Evolutionary conservation across 352 stramenopile genomes (phyloP).

Genomic region (Phytophthora parvispora): DNA sequence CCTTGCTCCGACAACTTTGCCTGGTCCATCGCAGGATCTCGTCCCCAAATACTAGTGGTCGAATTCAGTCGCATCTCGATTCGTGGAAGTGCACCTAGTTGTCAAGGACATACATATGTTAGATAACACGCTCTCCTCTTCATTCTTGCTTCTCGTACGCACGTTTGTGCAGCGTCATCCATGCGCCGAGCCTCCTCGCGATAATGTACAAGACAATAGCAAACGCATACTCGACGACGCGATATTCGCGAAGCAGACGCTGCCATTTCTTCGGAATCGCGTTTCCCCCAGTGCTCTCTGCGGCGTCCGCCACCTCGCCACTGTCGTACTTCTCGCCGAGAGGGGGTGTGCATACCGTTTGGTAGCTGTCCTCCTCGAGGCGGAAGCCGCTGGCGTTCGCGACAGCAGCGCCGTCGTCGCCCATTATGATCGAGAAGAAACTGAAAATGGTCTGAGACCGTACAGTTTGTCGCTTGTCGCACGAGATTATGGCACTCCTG

Average conservation of each 20-base stretch:
- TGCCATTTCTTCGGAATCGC: conserved; percentile 20
- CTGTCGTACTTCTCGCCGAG: conserved; percentile 10
- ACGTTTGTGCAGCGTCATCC: conserved; percentile 35
- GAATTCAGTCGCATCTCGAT: conserved; percentile 56
- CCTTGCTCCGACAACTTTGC: conserved; percentile 56
- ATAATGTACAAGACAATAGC: conserved; percentile 38
- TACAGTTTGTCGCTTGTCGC: conserved; percentile 10
- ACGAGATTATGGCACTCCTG: conserved; percentile 17
- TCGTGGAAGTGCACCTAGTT: conserved; percentile 49
- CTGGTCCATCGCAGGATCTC: conserved; percentile 58
- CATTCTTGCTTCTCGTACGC: not conserved
- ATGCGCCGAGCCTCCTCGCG: conserved; percentile 26
- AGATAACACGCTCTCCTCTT: not conserved
- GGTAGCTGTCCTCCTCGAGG: conserved; percentile 19
- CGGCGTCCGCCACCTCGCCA: not conserved
- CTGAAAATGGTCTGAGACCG: no score
- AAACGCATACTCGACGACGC: conserved; percentile 38
- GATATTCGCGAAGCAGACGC: conserved; percentile 21
- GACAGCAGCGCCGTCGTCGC: conserved; percentile 5
- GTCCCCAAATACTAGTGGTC: conserved; percentile 52
- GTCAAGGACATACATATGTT: not conserved
- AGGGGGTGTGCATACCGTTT: conserved; percentile 15
- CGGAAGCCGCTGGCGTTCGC: not conserved
- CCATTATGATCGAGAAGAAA: conserved; percentile 17
- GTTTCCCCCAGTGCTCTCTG: not conserved